Base-by-base conservation (phyloP, 305 asterid species). In the Fraxinus latifolia region DNA sequence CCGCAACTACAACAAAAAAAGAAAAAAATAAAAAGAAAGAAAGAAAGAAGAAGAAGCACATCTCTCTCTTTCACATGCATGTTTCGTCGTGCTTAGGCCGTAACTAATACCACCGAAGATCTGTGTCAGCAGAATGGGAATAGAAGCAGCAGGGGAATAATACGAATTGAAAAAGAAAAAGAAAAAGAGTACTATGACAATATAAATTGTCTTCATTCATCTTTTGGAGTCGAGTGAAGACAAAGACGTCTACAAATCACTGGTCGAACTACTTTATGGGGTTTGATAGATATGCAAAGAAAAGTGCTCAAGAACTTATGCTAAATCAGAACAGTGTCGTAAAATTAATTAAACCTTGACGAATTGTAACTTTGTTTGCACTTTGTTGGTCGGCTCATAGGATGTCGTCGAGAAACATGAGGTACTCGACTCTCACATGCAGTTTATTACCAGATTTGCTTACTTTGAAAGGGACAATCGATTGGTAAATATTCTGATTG, bases 81-180 rank as follows among this genome's bases (percentile, higher is more conserved):
- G 72, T 7, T 58, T 58, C 21, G 68, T 58, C 68, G 4, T 58
- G 68, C 12, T 21, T 17, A 17, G 23, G 11, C 31, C 68, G 67
- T 55, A 58, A 58, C 5, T 3, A 44, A 12, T 44, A 44, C 17
- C 76, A 50, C 73, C 12, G 7, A 70, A 58, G 75, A 11, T 58
- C 74, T 9, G 31, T 82, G 5, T 3, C 50, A 44, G 44, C 72
- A 44, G 27, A 36, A 72, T 27, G 39, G 60, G 60, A 72, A 15
- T 55, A 74, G 83, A 17, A 27, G 75, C 81, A 36, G 87, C 68
- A 32, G 78, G 80, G 58, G 68, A 76, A 79, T 79, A 80, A 36
- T 53, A 53, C 2, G 70, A 73, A 8, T 12, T 4, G 27, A 25
- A 25, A 25, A 25, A 25, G 70, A 62, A 4, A 11, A 76, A 17